Conservation (phyloP, 1,139 yeast species). For the Meyerozyma elateridarum region DNA sequence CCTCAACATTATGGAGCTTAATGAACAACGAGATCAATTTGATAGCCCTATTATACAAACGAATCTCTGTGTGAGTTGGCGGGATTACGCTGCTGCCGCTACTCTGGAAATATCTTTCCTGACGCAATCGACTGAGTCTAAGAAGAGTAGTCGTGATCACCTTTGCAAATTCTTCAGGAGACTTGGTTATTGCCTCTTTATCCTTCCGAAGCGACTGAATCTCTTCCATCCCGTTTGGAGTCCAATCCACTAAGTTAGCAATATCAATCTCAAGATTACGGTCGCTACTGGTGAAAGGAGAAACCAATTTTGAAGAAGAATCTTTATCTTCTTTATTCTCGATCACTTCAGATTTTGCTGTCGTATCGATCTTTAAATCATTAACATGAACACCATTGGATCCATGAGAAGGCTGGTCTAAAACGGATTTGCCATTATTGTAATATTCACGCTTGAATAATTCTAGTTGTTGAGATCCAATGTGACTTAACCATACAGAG, state of each 20-base stretch:
- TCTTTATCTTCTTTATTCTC: not conserved
- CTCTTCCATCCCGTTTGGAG: slow-evolving; percentile 34
- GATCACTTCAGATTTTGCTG: no score
- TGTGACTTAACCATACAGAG: slow-evolving; percentile 73
- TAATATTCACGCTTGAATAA: slow-evolving; percentile 28
- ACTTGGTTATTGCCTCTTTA: slow-evolving; percentile 18
- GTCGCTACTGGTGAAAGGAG: no score
- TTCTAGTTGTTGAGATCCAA: slow-evolving; percentile 53
- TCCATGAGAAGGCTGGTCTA: no score
- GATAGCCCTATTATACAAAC: slow-evolving; percentile 39
- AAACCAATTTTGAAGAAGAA: no score
- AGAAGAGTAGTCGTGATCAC: slow-evolving; percentile 54
- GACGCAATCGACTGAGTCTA: slow-evolving; percentile 60
- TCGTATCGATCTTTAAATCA: no score
- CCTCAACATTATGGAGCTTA: slow-evolving; percentile 22
- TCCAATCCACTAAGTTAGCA: slow-evolving; percentile 49
- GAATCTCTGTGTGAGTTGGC: slow-evolving; percentile 25
- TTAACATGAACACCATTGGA: no score
- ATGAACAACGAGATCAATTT: slow-evolving; percentile 30
- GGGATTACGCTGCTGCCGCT: slow-evolving; percentile 25
- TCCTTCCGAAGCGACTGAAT: slow-evolving; percentile 26
- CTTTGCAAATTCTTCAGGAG: slow-evolving; percentile 37
- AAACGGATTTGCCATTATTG: slow-evolving; percentile 3
- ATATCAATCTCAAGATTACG: slow-evolving; percentile 29
- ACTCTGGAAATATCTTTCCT: slow-evolving; percentile 43